Percentiles rank a stretch among this genome's conserved stretches.
Evolutionary conservation across 164 flowering plant species (phyloP).

Genomic region (Magnolia kwangsiensis): DNA sequence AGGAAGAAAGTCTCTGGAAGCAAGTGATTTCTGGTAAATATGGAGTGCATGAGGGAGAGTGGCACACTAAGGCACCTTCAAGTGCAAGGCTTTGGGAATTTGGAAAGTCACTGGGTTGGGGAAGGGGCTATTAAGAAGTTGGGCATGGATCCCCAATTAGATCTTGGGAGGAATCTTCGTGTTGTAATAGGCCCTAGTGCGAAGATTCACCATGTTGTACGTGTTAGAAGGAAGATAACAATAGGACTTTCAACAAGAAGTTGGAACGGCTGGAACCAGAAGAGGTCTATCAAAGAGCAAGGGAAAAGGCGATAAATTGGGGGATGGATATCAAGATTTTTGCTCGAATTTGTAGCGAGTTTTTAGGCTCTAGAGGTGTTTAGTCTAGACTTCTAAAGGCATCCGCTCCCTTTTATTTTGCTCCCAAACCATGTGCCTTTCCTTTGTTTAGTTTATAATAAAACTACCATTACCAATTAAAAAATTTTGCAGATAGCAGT

Average conservation of each 20-base stretch:
- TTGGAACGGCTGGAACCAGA: not conserved
- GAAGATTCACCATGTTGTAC: not conserved
- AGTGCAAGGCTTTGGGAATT: not conserved
- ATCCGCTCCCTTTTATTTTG: no score
- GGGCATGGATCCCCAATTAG: not conserved
- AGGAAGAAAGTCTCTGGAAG: not conserved
- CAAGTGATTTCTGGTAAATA: no score
- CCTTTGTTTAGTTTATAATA: not conserved
- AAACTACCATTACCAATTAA: not conserved
- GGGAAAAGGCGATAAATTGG: not conserved
- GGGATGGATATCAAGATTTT: not conserved
- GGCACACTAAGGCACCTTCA: not conserved
- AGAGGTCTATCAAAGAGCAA: not conserved
- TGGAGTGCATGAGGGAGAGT: not conserved
- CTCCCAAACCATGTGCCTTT: not conserved
- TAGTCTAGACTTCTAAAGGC: not conserved
- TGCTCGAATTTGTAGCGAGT: not conserved
- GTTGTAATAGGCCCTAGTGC: not conserved
- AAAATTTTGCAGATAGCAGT: not conserved
- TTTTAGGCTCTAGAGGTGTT: not conserved
- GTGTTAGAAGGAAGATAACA: not conserved
- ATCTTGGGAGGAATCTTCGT: not conserved
- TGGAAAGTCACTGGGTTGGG: not conserved
- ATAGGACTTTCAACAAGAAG: not conserved
- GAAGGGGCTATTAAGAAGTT: not conserved